Percentiles rank a stretch among this genome's conserved stretches.
phyloP scores from a whole-genome alignment of 106 monocot species.

The Phalaenopsis equestris region DNA sequence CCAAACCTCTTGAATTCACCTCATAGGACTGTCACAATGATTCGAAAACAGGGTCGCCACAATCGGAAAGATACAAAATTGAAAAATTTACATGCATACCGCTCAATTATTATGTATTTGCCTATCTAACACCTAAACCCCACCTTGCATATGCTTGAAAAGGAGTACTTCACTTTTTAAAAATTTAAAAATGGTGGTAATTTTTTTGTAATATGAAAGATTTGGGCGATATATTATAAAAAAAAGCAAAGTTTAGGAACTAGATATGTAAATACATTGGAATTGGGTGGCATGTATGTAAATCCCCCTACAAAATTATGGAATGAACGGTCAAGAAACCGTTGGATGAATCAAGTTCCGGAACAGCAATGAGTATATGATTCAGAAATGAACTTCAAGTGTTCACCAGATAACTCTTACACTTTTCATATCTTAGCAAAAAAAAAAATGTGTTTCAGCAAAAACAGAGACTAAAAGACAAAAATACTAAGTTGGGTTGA shows the following conservation, averaged over 20 bases:
- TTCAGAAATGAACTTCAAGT: background rate
- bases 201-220: no score
- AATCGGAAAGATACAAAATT: background rate
- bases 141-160: no score
- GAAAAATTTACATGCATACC: no score
- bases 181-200: no score
- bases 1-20: slow-evolving; percentile 63
- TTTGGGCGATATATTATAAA: no score
- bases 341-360: background rate
- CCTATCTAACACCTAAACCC: no score
- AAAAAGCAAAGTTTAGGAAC: no score
- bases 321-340: background rate
- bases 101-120: no score
- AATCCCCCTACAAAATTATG: no score
- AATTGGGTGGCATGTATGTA: no score
- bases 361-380: background rate
- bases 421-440: background rate
- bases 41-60: background rate
- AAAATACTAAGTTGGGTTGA: background rate
- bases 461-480: background rate
- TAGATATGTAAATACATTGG: no score
- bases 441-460: background rate
- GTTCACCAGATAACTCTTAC: background rate
- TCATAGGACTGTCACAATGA: slow-evolving; percentile 28
- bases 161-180: no score